Base-by-base conservation (phyloP, 106 monocot genomes). In the Allium fistulosum region DNA sequence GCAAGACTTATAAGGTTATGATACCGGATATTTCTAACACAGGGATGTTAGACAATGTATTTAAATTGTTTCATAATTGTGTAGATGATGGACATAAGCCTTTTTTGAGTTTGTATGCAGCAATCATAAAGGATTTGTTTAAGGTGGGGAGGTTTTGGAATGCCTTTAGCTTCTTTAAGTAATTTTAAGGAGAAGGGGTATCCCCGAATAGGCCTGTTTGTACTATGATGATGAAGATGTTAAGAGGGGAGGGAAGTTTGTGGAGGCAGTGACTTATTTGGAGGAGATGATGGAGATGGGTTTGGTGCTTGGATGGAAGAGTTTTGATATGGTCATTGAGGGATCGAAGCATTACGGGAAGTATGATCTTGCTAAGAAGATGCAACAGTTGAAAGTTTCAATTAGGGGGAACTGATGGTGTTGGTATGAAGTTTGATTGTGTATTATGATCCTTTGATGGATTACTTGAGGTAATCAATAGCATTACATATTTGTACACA, bases 211-310 rank as follows among this genome's bases (percentile, higher is more conserved):
- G 99, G 59, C 99, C 99, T 7, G 93, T 93, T 14, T 99, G 92
- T 53, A 90, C 87, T 6, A 99, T 99, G 99, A 74, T 93, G 61
- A 77, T 93, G 58, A 99, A 90, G 74, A 99, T 99, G 92, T 99
- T 64, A 79, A 77, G 55, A 62, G 99, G 59, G 90, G 93, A 61
- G 99, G 99, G 73, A 84, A 58, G 74, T 84, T 64, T 48, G 80
- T 80, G 15, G 99, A 99, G 75, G 99, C 93, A 1, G 85, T 82
- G 0, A 83, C 89, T 26, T 99, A 80, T 72, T 53, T 99, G 77
- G 71, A 92, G 78, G 93, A 99, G 83, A 99, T 93, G 92, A 85
- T 73, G 14, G 87, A 87, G 64, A 77, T 83, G 75, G 93, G 90
- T 9, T 11, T 99, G 69, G 78, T 65, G 66, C 93, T 92, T 7